Evolutionary conservation across 2,329 filamentous ascomycete species (phyloP).

Genomic region (Aspergillus sp.): DNA sequence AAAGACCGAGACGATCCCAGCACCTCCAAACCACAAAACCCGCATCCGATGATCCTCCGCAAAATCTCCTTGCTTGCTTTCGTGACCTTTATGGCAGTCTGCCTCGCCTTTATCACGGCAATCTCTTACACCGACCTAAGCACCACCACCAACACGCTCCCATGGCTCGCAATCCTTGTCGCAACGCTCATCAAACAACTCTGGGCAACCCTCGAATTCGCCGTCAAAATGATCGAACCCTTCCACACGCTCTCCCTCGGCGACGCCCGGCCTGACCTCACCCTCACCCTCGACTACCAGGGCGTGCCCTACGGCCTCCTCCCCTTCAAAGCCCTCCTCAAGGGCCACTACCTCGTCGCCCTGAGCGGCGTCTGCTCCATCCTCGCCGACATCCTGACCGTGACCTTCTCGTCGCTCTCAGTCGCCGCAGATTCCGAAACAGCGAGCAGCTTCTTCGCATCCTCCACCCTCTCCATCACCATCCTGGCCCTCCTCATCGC

Average conservation of each 20-base stretch:
- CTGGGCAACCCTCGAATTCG: constrained; percentile 40
- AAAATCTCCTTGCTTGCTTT: constrained; percentile 2
- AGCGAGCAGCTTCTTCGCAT: constrained; percentile 55
- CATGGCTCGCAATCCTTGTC: constrained; percentile 38
- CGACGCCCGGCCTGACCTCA: constrained; percentile 34
- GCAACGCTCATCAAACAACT: constrained; percentile 39
- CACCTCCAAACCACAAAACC: constrained; percentile 20
- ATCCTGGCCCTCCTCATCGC: constrained; percentile 58
- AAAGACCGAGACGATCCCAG: constrained; percentile 18
- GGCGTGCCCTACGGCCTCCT: constrained; percentile 39
- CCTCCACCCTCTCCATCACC: constrained; percentile 50
- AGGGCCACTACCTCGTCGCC: constrained; percentile 37
- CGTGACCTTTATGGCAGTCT: constrained; percentile 20
- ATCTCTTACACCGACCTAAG: constrained; percentile 34
- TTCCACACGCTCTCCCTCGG: constrained; percentile 39
- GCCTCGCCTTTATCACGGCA: constrained; percentile 32
- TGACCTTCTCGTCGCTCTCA: constrained; percentile 39
- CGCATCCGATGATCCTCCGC: constrained; percentile 39
- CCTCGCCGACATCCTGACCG: constrained; percentile 38
- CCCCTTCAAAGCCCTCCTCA: constrained; percentile 34
- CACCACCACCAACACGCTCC: constrained; percentile 30
- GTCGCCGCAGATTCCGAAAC: constrained; percentile 41
- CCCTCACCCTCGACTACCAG: constrained; percentile 42
- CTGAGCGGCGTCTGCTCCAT: constrained; percentile 37
- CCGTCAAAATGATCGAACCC: constrained; percentile 40